These are phyloP conservation scores for Aotearoamyces nothofagi DNA, from an alignment of 2,329 filamentous ascomycete species.

Conservation along the genomic window DNA sequence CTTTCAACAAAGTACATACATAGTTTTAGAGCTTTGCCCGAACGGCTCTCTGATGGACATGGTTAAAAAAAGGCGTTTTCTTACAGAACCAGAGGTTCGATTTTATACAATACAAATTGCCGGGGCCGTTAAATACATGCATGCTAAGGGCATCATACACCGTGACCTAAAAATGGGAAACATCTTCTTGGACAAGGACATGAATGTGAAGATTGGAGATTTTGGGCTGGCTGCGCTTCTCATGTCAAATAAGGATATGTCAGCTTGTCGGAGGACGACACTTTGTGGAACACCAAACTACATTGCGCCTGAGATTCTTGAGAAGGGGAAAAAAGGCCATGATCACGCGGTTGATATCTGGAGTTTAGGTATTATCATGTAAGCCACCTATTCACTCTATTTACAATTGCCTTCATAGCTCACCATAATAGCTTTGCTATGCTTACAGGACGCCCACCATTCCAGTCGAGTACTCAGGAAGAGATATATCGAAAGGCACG, in stretches of 20 bases:
- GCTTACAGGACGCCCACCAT: conserved; percentile 90
- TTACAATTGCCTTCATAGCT: conserved; percentile 12
- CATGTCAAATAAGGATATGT: conserved; percentile 81
- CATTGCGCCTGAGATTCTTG: conserved; percentile 89
- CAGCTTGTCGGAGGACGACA: conserved; percentile 68
- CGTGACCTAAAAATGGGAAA: conserved; percentile 97
- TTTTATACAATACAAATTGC: conserved; percentile 91
- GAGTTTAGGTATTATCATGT: conserved; percentile 96
- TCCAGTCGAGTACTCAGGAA: conserved; percentile 80
- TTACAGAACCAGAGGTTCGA: conserved; percentile 87
- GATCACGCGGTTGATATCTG: conserved; percentile 98
- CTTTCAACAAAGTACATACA: conserved; percentile 77
- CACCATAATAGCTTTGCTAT: conserved; percentile 61
- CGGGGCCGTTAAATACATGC: conserved; percentile 96
- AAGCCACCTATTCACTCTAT: conserved; percentile 19
- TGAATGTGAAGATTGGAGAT: conserved; percentile 97
- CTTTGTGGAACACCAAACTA: conserved; percentile 97
- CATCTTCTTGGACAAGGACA: conserved; percentile 81
- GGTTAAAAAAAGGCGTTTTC: conserved; percentile 78
- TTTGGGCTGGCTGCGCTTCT: conserved; percentile 89
- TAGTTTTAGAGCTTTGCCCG: conserved; percentile 84
- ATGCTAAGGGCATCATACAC: conserved; percentile 89
- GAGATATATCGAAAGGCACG: conserved; percentile 64
- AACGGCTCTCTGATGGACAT: conserved; percentile 97
- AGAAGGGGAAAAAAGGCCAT: conserved; percentile 87